Evolutionary conservation across 768 basidiomycete genomes (phyloP), one percentile per base, ranked within the genome.

Genomic region (Suillus fuscotomentosus): DNA sequence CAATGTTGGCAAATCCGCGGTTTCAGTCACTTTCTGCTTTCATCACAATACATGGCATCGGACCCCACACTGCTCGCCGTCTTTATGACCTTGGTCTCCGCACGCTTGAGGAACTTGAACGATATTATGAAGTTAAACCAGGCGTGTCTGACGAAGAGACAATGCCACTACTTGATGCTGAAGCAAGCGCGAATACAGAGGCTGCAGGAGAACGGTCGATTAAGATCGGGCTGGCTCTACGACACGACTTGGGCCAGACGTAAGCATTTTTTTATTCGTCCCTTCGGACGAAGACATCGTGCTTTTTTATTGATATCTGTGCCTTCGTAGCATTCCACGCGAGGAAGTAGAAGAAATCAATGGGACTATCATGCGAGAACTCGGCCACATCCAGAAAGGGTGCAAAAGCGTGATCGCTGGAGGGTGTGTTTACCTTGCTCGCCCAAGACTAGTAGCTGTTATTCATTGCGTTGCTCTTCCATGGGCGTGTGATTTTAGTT

Each of bases 311-410:
- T 59, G 41, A 42, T 9, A 15, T 22, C 2, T 17, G n/a, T 60
- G 34, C 55, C 20, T 17, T 60, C 15, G n/a, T 63, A 89, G 86
- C 71, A 95, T 97, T 42, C 81, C 91, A 0, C 80, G 93, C 8
- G 78, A 75, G 0, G 94, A 97, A 73, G 91, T 92, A 0, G 88
- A 93, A 64, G 86, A 89, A 68, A 94, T 97, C 63, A 83, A 86
- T n/a, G 70, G 70, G 1, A 78, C 86, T 11, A 84, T 97, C 6
- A 86, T 87, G 84, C 72, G 74, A n/a, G 88, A 94, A 69, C 75
- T 97, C 36, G 81, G 83, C 14, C 71, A 73, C 13, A 72, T 97
- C 10, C 82, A 88, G 60, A 79, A 83, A 2, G 93, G 91, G 0
- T 95, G 88, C 69, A 74, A 83, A 22, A 87, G 86, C 68, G 92